Base-by-base conservation (phyloP, 1,139 yeast genomes). In the Scheffersomyces lignicola region DNA sequence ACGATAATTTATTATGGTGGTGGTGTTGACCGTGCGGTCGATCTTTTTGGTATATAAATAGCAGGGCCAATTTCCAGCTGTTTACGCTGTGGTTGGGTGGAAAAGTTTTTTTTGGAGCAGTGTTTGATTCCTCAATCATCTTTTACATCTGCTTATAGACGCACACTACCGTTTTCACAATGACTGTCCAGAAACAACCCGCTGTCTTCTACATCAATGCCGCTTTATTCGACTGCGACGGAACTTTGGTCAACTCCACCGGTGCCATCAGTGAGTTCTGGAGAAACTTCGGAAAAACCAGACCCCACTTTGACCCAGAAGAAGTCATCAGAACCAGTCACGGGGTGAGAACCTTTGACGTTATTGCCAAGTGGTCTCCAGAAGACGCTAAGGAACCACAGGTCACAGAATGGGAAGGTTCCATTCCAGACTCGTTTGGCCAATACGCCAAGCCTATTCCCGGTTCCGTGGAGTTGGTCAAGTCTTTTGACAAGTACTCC, bases 341-440 rank as follows among this genome's bases (percentile, higher is more conserved):
- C 58, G 95, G 95, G 30, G 80, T 87, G 59, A 77, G 95, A 64
- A 84, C 94, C 12, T 76, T 76, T 47, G 95, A 86, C 57, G 85
- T 84, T 27, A 76, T 85, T 54, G 78, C 78, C 42, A 77, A 75
- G 59, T 80, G 82, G 75, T 80, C 86, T 47, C 90, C 92, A 40
- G 82, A 80, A 56, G 80, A 78, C 54, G 89, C 88, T 37, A 72
- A 71, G 45, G 78, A 65, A 36, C 80, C 78, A 45, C 82, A 78
- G 58, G 85, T 81, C 31, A 76, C 84, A 36, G 73, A 73, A 42
- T 70, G 84, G 63, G 92, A 84, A 63, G 83, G 79, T 38, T 72
- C 73, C 32, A 83, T 86, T 45, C 88, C 89, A 35, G 80, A 78
- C 55, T 73, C 81, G 39, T 83, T 76, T 59, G 89, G 89, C 32